Evolutionary conservation across 2,329 filamentous ascomycete species (phyloP), one percentile per base, ranked within the genome.

Genomic region (Arthrinium puccinioides): DNA sequence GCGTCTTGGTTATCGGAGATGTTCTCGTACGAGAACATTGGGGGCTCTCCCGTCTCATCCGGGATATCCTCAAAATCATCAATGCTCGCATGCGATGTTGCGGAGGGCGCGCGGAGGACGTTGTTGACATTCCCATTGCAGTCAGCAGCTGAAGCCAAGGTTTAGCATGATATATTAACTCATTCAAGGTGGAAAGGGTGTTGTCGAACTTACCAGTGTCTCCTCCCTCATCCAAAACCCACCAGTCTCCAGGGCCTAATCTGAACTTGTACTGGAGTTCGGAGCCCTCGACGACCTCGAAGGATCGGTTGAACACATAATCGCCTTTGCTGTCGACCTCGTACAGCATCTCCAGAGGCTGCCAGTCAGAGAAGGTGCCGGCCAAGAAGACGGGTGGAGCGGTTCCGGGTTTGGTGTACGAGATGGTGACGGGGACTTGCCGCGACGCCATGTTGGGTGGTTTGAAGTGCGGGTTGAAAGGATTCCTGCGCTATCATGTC

Each of bases 241-340:
- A 86, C 76, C 79, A 84, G 45, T 84, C 73, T 32, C 75, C 76
- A 15, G 68, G 56, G 9, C 82, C 82, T 24, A 84, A 63, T 21
- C 81, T 73, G 48, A 88, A 83, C 59, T 87, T 88, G 69, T 87
- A 89, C 50, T 84, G 78, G 46, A 86, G 76, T 40, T 76, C 70
- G 32, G 74, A 69, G 16, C 72, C 73, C 16, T 72, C 63, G 14
- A 74, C 64, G 7, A 74, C 66, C 24, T 68, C 55, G 30, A 86
- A 65, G 1, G 67, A 59, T 40, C 76, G 76, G 29, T 59, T 66
- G 53, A 84, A 88, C 10, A 70, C 53, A 40, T 76, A 62, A 37
- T 79, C 64, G n/a, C 70, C 73, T 24, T 70, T 61, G 4, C 67
- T 60, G 9, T 70, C 66, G 21, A 63, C 62, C 4, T 63, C 64